phyloP scores from a whole-genome alignment of 164 flowering plant genomes.

The Taxillus chinensis region DNA sequence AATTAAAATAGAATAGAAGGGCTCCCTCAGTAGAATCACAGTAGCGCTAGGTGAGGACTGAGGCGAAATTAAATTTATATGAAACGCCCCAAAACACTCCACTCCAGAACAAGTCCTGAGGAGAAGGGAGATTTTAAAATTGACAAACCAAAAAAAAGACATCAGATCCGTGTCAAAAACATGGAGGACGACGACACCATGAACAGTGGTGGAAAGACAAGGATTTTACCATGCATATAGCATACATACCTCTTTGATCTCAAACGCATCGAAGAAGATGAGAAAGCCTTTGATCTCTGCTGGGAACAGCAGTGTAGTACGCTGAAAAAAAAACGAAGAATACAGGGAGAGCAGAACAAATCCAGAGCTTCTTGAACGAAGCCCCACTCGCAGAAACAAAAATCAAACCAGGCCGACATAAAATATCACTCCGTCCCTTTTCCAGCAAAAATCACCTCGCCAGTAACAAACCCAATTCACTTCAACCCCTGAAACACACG shows the following conservation, averaged over 20 bases:
- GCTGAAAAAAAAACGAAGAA: slow-evolving; percentile 19
- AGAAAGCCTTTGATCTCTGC: slow-evolving; percentile 25
- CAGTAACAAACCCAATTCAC: neutral
- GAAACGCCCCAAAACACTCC: slow-evolving; percentile 63
- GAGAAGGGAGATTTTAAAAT: neutral
- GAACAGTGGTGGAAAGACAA: too few relatives aligned
- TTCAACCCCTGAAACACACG: neutral
- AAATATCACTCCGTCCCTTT: slow-evolving; percentile 15
- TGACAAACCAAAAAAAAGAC: slow-evolving; percentile 7
- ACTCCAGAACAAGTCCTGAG: slow-evolving; percentile 89
- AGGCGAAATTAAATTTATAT: slow-evolving; percentile 37
- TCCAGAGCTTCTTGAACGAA: slow-evolving; percentile 1
- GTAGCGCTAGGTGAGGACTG: too few relatives aligned
- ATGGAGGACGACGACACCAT: neutral
- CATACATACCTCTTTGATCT: slow-evolving; percentile 59
- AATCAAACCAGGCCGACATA: slow-evolving; percentile 51
- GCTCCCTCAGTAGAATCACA: too few relatives aligned
- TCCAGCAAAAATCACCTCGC: neutral
- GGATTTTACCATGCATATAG: too few relatives aligned
- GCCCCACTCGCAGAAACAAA: too few relatives aligned
- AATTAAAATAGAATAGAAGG: neutral
- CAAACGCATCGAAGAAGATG: slow-evolving; percentile 78
- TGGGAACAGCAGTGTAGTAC: slow-evolving; percentile 33
- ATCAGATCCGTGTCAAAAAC: slow-evolving; percentile 8
- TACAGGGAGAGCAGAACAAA: slow-evolving; percentile 11